Evolutionary conservation across 495 filamentous ascomycete genomes (phyloP).

Genomic region (Aspergillus heteromorphus): DNA sequence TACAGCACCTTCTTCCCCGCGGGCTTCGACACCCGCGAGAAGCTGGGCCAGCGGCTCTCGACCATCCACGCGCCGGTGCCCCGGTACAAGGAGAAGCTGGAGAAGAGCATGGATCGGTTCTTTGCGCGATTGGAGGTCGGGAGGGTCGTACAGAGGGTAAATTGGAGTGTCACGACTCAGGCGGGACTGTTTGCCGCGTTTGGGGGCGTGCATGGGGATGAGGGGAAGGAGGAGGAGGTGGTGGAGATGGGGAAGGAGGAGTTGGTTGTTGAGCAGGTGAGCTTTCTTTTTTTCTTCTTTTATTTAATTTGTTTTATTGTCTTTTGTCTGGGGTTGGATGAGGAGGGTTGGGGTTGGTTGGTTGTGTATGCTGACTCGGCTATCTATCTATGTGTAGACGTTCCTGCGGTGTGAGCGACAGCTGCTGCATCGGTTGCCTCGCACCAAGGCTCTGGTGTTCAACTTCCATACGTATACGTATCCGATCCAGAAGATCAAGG

Average conservation of each 20-base stretch:
- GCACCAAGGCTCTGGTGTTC: constrained; percentile 63
- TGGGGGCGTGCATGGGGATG: constrained; percentile 32
- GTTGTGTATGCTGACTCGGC: too few relatives aligned
- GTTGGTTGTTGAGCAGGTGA: constrained; percentile 42
- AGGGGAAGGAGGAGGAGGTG: constrained; percentile 35
- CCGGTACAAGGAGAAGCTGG: constrained; percentile 63
- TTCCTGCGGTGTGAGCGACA: constrained; percentile 72
- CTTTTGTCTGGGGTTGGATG: too few relatives aligned
- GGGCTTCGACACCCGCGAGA: constrained; percentile 62
- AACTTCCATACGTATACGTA: constrained; percentile 78
- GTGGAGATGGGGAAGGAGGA: constrained; percentile 40
- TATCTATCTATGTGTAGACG: too few relatives aligned
- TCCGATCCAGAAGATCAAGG: constrained; percentile 59
- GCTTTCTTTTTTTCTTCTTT: constrained; percentile 19
- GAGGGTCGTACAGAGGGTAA: constrained; percentile 33
- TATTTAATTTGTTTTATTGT: constrained; percentile 1
- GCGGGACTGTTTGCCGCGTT: constrained; percentile 50
- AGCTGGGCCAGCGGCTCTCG: constrained; percentile 56
- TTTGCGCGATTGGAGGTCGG: constrained; percentile 49
- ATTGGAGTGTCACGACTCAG: constrained; percentile 63
- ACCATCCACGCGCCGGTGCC: constrained; percentile 69
- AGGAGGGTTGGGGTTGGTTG: too few relatives aligned
- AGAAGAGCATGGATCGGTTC: constrained; percentile 72
- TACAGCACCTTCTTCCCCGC: constrained; percentile 68
- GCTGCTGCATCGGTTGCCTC: constrained; percentile 66